These are phyloP conservation scores for Diplodia intermedia DNA, from an alignment of 2,329 filamentous ascomycete genomes.

Conservation along the genomic window DNA sequence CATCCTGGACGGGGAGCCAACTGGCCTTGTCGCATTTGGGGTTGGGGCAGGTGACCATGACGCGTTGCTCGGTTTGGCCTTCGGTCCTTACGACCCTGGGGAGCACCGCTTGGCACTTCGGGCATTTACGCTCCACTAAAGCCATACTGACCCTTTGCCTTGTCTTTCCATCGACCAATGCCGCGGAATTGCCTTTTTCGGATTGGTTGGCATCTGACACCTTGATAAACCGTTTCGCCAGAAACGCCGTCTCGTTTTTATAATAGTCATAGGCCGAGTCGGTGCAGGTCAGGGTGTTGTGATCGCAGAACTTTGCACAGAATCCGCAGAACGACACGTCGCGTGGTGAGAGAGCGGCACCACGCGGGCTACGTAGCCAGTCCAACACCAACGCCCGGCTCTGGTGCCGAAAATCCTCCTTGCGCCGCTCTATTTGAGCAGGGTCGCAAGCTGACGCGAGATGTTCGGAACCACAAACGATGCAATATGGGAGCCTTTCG, in stretches of 20 bases:
- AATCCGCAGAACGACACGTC: not conserved
- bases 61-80: not conserved
- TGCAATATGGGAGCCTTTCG: constrained; percentile 2
- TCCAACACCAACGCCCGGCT: not conserved
- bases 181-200: not conserved
- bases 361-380: not conserved
- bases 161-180: not conserved
- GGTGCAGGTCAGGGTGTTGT: constrained; percentile 3
- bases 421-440: not conserved
- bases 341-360: not conserved
- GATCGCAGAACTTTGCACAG: constrained; percentile 1
- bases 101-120: not conserved
- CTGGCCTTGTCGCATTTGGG: not conserved
- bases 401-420: not conserved
- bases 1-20: not conserved
- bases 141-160: not conserved
- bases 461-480: not conserved
- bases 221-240: not conserved
- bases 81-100: not conserved
- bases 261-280: not conserved
- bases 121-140: constrained; percentile 7
- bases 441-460: not conserved
- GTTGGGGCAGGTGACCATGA: constrained; percentile 1
- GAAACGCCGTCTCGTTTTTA: not conserved
- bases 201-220: too few relatives aligned